Conservation (phyloP, 768 basidiomycete genomes). For the Ramaria rubella region DNA sequence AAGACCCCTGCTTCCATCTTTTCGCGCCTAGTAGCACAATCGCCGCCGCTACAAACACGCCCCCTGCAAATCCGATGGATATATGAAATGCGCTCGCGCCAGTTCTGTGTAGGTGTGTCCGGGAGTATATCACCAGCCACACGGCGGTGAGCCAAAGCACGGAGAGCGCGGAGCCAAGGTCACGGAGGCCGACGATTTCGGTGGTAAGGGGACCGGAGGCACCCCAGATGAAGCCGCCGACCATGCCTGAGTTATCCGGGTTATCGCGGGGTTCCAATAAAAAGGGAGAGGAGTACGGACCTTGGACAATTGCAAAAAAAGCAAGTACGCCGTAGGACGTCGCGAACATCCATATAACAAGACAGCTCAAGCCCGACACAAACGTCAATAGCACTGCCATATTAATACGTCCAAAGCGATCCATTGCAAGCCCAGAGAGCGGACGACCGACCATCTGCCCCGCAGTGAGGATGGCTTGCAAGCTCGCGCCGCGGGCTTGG, state of each 20-base stretch:
- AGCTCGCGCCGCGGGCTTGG: conserved; percentile 25
- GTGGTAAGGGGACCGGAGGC: conserved; percentile 13
- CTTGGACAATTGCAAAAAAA: conserved; percentile 27
- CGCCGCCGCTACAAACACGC: conserved; percentile 11
- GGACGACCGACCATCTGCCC: conserved; percentile 29
- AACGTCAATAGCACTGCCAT: conserved; percentile 23
- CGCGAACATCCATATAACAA: conserved; percentile 28
- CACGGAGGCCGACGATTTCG: conserved; percentile 16
- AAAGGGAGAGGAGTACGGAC: conserved; percentile 11
- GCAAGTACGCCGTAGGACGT: conserved; percentile 23
- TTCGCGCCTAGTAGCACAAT: conserved; percentile 15
- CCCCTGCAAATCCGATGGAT: conserved; percentile 16
- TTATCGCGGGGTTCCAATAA: neutral
- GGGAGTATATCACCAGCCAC: conserved; percentile 1
- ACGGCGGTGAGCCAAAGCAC: conserved; percentile 10
- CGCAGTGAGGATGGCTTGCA: conserved; percentile 27
- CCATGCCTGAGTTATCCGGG: conserved; percentile 1
- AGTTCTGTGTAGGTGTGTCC: neutral
- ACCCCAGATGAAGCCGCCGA: conserved; percentile 18
- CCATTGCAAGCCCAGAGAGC: conserved; percentile 21
- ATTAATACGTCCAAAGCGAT: conserved; percentile 25
- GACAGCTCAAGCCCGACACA: conserved; percentile 23
- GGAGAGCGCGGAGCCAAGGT: conserved; percentile 12
- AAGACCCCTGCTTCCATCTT: conserved; percentile 15
- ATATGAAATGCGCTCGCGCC: neutral